Percentiles rank a stretch among this genome's conserved stretches.
phyloP scores from a whole-genome alignment of 2,329 filamentous ascomycete genomes.

The Ascochyta rabiei region DNA sequence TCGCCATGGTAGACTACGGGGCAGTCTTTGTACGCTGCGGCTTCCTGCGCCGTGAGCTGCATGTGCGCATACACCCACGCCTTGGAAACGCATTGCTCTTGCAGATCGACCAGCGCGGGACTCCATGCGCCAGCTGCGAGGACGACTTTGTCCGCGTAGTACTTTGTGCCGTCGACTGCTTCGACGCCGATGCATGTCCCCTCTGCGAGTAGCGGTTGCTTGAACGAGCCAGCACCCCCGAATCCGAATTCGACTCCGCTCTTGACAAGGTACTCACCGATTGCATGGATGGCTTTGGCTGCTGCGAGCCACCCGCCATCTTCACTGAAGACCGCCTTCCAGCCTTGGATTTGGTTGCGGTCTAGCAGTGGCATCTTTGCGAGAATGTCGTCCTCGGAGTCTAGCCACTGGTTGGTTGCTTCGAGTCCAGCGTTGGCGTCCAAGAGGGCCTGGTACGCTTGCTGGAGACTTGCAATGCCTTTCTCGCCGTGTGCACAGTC shows the following conservation, averaged over 20 bases:
- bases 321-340: conserved; percentile 53
- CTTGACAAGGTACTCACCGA: conserved; percentile 48
- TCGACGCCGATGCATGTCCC: conserved; percentile 52
- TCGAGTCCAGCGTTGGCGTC: conserved; percentile 42
- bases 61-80: conserved; percentile 63
- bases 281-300: conserved; percentile 55
- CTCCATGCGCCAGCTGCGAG: conserved; percentile 50
- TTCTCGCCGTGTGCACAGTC: conserved; percentile 46
- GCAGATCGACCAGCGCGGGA: conserved; percentile 34
- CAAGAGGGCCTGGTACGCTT: conserved; percentile 47
- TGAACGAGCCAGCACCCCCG: conserved; percentile 53
- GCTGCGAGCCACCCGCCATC: conserved; percentile 58
- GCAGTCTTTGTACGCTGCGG: conserved; percentile 55
- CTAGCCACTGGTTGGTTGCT: conserved; percentile 51
- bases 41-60: conserved; percentile 56
- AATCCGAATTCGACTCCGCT: conserved; percentile 53
- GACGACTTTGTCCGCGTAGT: conserved; percentile 53
- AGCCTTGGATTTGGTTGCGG: conserved; percentile 52
- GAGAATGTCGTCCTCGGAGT: conserved; percentile 54
- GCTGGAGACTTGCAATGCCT: conserved; percentile 44
- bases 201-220: conserved; percentile 48
- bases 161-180: conserved; percentile 50
- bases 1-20: conserved; percentile 62
- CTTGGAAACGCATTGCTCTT: conserved; percentile 56
- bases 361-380: conserved; percentile 49